Conservation (phyloP, 1,284 basidiomycete genomes). For the Albatrellus sp. region DNA sequence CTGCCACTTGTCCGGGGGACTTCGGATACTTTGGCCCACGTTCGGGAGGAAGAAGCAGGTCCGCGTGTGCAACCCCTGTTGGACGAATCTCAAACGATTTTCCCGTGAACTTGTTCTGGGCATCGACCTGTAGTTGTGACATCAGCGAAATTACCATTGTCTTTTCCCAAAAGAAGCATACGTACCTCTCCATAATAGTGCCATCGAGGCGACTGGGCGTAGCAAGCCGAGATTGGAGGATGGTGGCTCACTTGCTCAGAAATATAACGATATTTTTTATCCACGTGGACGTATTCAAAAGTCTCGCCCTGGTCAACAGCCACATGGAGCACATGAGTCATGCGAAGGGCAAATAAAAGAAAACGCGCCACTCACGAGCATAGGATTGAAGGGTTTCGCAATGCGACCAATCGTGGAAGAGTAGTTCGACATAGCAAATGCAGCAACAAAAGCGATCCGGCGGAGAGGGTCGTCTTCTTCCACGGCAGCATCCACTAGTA, state of each 20-base stretch:
- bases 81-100: constrained; percentile 95
- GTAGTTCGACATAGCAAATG: constrained; percentile 98
- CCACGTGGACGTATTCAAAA: constrained; percentile 86
- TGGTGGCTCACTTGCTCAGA: constrained; percentile 96
- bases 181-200: constrained; percentile 82
- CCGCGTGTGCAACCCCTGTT: constrained; percentile 86
- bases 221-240: constrained; percentile 95
- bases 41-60: constrained; percentile 69
- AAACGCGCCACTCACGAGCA: constrained; percentile 46
- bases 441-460: constrained; percentile 88
- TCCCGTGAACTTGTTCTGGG: constrained; percentile 92
- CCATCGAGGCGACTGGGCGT: constrained; percentile 85
- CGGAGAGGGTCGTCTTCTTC: constrained; percentile 68
- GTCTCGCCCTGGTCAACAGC: constrained; percentile 57
- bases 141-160: constrained; percentile 3
- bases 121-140: constrained; percentile 50
- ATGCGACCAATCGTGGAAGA: constrained; percentile 91
- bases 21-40: constrained; percentile 48
- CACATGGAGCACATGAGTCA: neutral
- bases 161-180: neutral
- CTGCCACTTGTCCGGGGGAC: constrained; percentile 27
- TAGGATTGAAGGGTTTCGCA: constrained; percentile 92
- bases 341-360: neutral
- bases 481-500: constrained; percentile 72
- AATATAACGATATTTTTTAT: constrained; percentile 85